Conservation (phyloP, 2,329 filamentous ascomycete genomes). For the Bretziella fagacearum region DNA sequence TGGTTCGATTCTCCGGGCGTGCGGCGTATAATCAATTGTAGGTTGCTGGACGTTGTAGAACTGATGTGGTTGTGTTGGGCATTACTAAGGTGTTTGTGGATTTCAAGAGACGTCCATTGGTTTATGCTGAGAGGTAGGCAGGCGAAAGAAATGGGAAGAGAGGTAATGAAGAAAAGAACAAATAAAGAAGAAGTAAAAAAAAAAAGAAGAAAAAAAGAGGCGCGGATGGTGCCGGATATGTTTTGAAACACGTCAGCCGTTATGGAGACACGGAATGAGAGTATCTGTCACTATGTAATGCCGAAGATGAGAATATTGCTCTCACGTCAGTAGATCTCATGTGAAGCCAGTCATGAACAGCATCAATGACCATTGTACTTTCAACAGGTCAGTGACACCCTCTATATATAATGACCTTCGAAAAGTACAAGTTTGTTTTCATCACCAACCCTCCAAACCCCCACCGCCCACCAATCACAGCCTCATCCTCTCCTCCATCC, state of each 20-base stretch:
- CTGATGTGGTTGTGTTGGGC: background rate
- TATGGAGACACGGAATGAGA: background rate
- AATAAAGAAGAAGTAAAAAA: conserved; percentile 1
- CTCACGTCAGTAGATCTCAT: too few relatives aligned
- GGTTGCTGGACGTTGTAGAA: background rate
- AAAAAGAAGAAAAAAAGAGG: background rate
- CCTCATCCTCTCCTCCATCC: background rate
- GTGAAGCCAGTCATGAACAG: background rate
- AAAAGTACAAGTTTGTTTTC: conserved; percentile 1
- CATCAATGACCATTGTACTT: background rate
- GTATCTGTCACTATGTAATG: background rate
- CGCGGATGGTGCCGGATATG: background rate
- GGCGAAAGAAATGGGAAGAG: too few relatives aligned
- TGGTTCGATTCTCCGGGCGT: too few relatives aligned
- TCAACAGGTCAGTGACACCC: background rate
- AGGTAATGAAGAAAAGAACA: background rate
- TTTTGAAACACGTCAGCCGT: conserved; percentile 4
- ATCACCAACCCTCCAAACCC: background rate
- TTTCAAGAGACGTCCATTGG: too few relatives aligned
- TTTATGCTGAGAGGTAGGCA: too few relatives aligned
- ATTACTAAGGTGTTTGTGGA: conserved; percentile 1
- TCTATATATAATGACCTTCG: conserved; percentile 4
- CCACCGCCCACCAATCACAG: background rate
- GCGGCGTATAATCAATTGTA: background rate
- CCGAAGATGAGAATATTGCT: background rate